Conservation (phyloP, 2,329 filamentous ascomycete species). For the Colletotrichum ledebouriae region DNA sequence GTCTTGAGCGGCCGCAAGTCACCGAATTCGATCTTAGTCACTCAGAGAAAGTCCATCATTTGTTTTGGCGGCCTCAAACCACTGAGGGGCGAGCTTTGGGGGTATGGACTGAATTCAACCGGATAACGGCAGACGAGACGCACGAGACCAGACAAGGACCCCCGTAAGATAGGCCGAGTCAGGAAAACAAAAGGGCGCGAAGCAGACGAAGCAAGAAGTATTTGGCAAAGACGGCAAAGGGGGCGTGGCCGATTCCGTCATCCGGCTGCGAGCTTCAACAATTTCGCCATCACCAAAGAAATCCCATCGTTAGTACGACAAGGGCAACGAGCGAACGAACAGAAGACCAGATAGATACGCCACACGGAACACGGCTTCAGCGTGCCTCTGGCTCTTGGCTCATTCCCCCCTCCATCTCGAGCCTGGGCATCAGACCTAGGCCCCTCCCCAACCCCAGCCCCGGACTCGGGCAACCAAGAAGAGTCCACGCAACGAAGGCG, state of each 20-base stretch:
- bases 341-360: not conserved
- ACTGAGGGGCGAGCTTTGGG: not conserved
- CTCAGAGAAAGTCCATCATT: not conserved
- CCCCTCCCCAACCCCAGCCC: not conserved
- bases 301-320: no score
- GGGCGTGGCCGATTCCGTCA: not conserved
- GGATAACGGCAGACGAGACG: not conserved
- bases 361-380: constrained; percentile 14
- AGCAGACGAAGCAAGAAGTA: no score
- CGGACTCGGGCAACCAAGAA: constrained; percentile 16
- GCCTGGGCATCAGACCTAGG: constrained; percentile 15
- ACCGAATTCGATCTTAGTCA: constrained; percentile 1
- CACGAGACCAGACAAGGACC: not conserved
- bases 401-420: not conserved
- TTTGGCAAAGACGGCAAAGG: not conserved
- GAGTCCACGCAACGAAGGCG: constrained; percentile 21
- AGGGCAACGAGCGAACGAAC: no score
- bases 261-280: constrained; percentile 5
- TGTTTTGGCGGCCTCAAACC: not conserved
- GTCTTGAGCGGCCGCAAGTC: not conserved
- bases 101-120: not conserved
- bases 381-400: constrained; percentile 29
- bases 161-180: not conserved
- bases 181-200: not conserved
- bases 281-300: not conserved